Evolutionary conservation across 768 basidiomycete species (phyloP), one percentile per base, ranked within the genome.

Genomic region (Phylloporus arenicola): DNA sequence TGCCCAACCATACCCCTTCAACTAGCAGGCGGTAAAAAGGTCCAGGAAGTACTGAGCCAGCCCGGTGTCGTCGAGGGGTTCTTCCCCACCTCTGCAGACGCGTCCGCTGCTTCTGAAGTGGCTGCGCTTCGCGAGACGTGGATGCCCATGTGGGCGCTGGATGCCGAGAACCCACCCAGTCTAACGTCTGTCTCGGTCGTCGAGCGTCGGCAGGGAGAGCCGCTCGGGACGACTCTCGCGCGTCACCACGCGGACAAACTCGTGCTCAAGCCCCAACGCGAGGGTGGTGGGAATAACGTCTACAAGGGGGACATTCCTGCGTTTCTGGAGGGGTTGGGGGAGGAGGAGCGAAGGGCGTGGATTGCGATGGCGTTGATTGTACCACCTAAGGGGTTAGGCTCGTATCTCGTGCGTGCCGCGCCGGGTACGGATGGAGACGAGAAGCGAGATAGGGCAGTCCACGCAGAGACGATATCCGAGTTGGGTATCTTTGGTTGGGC

Each of bases 261-360:
- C 24, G 95, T 98, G 2, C 77, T 99, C 43, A 99, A 99, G 67
- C 95, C 95, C 0, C 95, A 98, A 65, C 79, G 94, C n/a, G 95
- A 99, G 72, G 95, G 95, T 2, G 95, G 95, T 1, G 95, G 95
- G 8, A 96, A 97, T 60, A 99, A 99, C 59, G 78, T 98, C 22
- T 98, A 97, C 70, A 87, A 88, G 52, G 72, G 72, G 3, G 82
- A 83, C 43, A 95, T 97, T 43, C 89, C 88, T 0, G 55, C 72
- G 0, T 92, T 92, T 68, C 72, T 99, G 3, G 80, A 84, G 13
- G 61, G 61, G 6, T 72, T 97, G 3, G 77, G 78, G 0, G 65
- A 59, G 2, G 62, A 72, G 47, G 88, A 89, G 60, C 78, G 84
- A 8, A 77, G 81, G 55, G 92, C 88, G 2, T 99, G 95, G 89